Evolutionary conservation across 1,139 yeast species (phyloP).

Genomic region (Candida sanyaensis): DNA sequence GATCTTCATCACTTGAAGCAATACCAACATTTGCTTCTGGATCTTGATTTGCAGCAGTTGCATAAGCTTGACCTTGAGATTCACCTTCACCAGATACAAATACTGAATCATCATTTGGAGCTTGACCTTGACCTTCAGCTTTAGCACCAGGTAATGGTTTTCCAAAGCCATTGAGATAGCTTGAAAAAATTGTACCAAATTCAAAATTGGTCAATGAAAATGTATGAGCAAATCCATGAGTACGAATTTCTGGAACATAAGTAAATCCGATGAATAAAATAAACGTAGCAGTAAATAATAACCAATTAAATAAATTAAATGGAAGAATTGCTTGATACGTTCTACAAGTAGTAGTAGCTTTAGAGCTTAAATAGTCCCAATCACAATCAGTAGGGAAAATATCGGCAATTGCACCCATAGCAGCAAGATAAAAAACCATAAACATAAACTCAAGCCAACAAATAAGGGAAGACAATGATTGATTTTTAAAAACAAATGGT

Average conservation of each 20-base stretch:
- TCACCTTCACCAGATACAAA: not conserved
- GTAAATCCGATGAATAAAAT: constrained; percentile 22
- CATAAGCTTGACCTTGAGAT: not conserved
- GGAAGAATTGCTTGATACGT: constrained; percentile 31
- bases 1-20: constrained; percentile 1
- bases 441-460: constrained; percentile 25
- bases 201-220: constrained; percentile 7
- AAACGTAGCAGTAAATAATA: constrained; percentile 25
- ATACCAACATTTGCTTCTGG: not conserved
- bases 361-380: not conserved
- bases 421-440: constrained; percentile 26
- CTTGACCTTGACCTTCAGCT: not conserved
- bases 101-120: not conserved
- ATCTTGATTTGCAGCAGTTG: not conserved
- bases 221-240: constrained; percentile 7
- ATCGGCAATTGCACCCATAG: constrained; percentile 27
- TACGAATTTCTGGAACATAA: constrained; percentile 22
- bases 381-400: constrained; percentile 25
- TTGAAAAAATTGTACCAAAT: constrained; percentile 14
- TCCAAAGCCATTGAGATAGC: constrained; percentile 1
- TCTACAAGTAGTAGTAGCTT: constrained; percentile 18
- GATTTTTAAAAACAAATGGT: constrained; percentile 11
- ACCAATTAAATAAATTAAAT: constrained; percentile 30
- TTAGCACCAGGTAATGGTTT: not conserved
- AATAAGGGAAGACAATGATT: constrained; percentile 18